Conservation (phyloP, 2,329 filamentous ascomycete species). For the Dothidotthia symphoricarpi region DNA sequence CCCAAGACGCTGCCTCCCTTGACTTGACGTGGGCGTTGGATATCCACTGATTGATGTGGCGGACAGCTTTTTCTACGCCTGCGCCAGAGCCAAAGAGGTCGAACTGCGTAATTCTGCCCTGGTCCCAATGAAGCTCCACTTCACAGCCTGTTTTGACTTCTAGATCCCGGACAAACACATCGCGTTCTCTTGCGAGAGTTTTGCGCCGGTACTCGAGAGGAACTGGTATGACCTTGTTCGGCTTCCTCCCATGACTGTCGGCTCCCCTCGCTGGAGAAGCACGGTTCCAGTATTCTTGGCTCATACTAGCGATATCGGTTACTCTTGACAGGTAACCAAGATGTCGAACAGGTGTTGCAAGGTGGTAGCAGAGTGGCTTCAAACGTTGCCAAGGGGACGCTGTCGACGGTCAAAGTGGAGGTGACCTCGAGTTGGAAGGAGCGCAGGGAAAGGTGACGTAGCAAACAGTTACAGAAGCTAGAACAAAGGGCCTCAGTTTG, state of each 20-base stretch:
- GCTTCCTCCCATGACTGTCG: conserved; percentile 9
- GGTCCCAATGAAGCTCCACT: conserved; percentile 14
- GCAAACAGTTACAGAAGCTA: background rate
- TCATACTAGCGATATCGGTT: too few relatives aligned
- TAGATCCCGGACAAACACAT: conserved; percentile 12
- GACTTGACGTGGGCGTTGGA: conserved; percentile 18
- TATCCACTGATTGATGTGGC: conserved; percentile 32
- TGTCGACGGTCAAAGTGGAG: conserved; percentile 1
- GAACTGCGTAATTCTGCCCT: conserved; percentile 19
- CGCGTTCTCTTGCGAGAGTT: conserved; percentile 13
- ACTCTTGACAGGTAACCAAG: too few relatives aligned
- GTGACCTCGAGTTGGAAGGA: conserved; percentile 6
- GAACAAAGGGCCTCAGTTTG: background rate
- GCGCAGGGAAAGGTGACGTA: conserved; percentile 1
- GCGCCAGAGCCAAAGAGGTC: conserved; percentile 23
- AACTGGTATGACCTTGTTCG: conserved; percentile 19
- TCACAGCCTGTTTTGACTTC: conserved; percentile 20
- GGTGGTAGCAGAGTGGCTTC: too few relatives aligned
- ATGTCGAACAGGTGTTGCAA: too few relatives aligned
- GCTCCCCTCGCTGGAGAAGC: too few relatives aligned
- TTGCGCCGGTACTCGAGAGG: conserved; percentile 19
- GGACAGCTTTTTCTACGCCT: conserved; percentile 18
- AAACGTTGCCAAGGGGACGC: too few relatives aligned
- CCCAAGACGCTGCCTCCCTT: conserved; percentile 26
- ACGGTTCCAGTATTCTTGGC: too few relatives aligned